Percentiles rank a stretch among this genome's conserved stretches.
Evolutionary conservation across 2,329 filamentous ascomycete species (phyloP).

Genomic region (Hirsutella thompsonii): DNA sequence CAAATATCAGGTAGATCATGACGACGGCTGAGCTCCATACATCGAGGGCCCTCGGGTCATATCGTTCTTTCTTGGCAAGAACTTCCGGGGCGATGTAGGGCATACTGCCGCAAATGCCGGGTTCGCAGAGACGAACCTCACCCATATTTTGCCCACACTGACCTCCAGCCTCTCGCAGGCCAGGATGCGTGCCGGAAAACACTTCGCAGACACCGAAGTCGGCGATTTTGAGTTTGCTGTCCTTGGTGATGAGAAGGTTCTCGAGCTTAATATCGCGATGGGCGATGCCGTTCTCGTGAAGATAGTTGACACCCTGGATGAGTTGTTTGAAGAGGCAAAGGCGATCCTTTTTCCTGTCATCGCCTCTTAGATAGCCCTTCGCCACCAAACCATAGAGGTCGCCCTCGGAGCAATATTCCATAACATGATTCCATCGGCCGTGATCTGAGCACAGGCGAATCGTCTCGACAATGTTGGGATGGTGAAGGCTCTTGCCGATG

Average conservation of each 20-base stretch:
- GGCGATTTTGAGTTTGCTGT: slow-evolving; percentile 78
- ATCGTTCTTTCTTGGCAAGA: slow-evolving; percentile 48
- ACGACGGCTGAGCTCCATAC: slow-evolving; percentile 80
- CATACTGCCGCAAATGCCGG: slow-evolving; percentile 72
- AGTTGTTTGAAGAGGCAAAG: slow-evolving; percentile 85
- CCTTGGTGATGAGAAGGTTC: slow-evolving; percentile 66
- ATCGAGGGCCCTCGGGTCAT: slow-evolving; percentile 68
- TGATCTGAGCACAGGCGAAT: slow-evolving; percentile 62
- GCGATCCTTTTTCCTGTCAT: slow-evolving; percentile 55
- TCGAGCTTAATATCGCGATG: slow-evolving; percentile 88
- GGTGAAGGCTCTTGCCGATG: slow-evolving; percentile 72
- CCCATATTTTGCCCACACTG: slow-evolving; percentile 63
- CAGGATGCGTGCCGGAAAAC: slow-evolving; percentile 71
- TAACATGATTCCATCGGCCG: slow-evolving; percentile 77
- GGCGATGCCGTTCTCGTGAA: slow-evolving; percentile 74
- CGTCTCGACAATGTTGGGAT: slow-evolving; percentile 79
- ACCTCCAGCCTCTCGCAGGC: slow-evolving; percentile 57
- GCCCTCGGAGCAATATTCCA: slow-evolving; percentile 80
- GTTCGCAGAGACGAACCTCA: slow-evolving; percentile 56
- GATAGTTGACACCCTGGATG: slow-evolving; percentile 66
- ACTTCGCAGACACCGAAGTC: slow-evolving; percentile 87
- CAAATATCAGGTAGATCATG: slow-evolving; percentile 64
- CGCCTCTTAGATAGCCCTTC: slow-evolving; percentile 51
- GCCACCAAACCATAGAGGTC: slow-evolving; percentile 68
- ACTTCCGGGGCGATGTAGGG: slow-evolving; percentile 86